Conservation (phyloP, 495 filamentous ascomycete species). For the Xylaria curta region DNA sequence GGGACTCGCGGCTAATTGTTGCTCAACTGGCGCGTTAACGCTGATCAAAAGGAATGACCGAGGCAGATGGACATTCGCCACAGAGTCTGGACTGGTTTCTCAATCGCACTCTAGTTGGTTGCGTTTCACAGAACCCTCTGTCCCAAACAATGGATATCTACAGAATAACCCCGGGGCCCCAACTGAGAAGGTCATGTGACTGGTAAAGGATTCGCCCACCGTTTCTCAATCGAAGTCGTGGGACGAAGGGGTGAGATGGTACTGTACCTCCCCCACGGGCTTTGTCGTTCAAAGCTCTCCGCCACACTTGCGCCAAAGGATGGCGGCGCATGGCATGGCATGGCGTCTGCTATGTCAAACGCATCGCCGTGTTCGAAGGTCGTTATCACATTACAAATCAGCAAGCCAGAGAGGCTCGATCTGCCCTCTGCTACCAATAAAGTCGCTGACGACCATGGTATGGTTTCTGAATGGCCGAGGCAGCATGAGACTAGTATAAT, state of each 20-base stretch:
- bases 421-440: constrained; percentile 31
- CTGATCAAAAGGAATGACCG: constrained; percentile 2
- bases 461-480: constrained; percentile 28
- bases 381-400: constrained; percentile 32
- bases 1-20: constrained; percentile 15
- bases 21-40: not conserved
- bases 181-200: constrained; percentile 17
- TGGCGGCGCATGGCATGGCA: not conserved
- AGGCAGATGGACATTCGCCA: constrained; percentile 2
- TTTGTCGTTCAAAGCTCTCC: not conserved
- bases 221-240: constrained; percentile 4
- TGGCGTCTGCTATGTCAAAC: constrained; percentile 8
- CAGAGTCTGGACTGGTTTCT: not conserved
- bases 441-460: constrained; percentile 26
- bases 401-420: constrained; percentile 29
- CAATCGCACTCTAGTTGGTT: constrained; percentile 16
- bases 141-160: constrained; percentile 1
- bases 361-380: constrained; percentile 34
- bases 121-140: constrained; percentile 8
- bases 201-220: constrained; percentile 6
- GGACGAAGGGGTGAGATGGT: constrained; percentile 11
- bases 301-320: constrained; percentile 15
- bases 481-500: constrained; percentile 32
- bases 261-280: not conserved
- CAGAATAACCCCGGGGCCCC: constrained; percentile 17